Conservation (phyloP, 257 asterid genomes). For the Voacanga thouarsii region DNA sequence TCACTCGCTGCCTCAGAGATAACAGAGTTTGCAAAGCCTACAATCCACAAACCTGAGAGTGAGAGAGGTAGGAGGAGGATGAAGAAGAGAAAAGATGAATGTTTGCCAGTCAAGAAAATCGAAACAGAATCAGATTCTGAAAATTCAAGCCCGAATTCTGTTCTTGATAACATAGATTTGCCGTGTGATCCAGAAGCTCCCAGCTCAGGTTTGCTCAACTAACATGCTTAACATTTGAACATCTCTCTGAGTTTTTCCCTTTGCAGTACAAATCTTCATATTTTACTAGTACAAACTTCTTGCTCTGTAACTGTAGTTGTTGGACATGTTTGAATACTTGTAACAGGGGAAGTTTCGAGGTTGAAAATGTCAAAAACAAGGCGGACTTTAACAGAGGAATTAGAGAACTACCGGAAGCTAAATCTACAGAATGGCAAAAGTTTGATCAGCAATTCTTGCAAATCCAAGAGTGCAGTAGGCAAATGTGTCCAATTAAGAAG, state of each 20-base stretch:
- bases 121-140: slow-evolving; percentile 43
- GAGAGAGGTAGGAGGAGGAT: slow-evolving; percentile 6
- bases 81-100: slow-evolving; percentile 24
- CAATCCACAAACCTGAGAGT: neutral
- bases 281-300: neutral
- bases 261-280: neutral
- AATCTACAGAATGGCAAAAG: slow-evolving; percentile 3
- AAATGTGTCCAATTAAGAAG: slow-evolving; percentile 6
- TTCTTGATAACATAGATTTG: slow-evolving; percentile 49
- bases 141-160: slow-evolving; percentile 68
- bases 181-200: slow-evolving; percentile 34
- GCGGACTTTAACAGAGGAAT: slow-evolving; percentile 59
- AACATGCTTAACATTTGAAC: neutral
- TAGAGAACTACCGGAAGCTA: slow-evolving; percentile 35
- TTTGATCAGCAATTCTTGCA: slow-evolving; percentile 6
- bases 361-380: slow-evolving; percentile 45
- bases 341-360: slow-evolving; percentile 42
- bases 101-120: slow-evolving; percentile 14
- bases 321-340: slow-evolving; percentile 14
- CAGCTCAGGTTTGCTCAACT: slow-evolving; percentile 42
- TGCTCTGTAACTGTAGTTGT: slow-evolving; percentile 3
- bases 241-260: neutral
- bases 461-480: slow-evolving; percentile 10
- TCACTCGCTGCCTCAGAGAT: neutral
- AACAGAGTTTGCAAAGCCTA: slow-evolving; percentile 2